phyloP scores from a whole-genome alignment of 148 eudicot species.

The Chenopodium album region DNA sequence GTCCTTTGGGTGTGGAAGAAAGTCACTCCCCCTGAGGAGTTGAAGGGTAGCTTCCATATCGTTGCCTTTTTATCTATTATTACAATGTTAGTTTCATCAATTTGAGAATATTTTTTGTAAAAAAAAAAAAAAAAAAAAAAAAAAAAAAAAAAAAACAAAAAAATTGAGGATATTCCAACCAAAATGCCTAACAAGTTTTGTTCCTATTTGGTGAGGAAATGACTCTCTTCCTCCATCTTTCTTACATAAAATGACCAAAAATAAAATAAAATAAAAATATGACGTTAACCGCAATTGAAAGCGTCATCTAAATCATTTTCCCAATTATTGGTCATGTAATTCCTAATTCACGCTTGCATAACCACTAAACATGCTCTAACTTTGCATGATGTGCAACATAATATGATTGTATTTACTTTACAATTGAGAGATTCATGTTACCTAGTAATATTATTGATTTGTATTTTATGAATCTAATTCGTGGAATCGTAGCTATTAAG shows the following conservation, averaged over 20 bases:
- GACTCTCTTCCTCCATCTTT: background rate
- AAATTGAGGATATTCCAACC: constrained; percentile 8
- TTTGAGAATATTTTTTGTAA: background rate
- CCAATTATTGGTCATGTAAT: constrained; percentile 4
- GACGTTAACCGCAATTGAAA: background rate
- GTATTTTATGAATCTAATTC: too few relatives aligned
- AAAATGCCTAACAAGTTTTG: constrained; percentile 15
- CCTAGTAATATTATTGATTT: too few relatives aligned
- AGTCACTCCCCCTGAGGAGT: background rate
- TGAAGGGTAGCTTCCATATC: constrained; percentile 1
- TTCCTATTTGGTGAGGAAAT: background rate
- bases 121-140: too few relatives aligned
- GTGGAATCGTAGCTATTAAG: too few relatives aligned
- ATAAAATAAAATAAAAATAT: background rate
- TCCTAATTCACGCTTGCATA: background rate
- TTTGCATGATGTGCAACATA: too few relatives aligned
- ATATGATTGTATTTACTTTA: too few relatives aligned
- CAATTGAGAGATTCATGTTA: too few relatives aligned
- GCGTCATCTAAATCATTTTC: constrained; percentile 7
- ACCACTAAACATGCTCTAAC: too few relatives aligned
- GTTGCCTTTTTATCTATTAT: constrained; percentile 6
- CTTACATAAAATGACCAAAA: background rate
- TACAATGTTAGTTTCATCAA: background rate
- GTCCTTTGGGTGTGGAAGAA: background rate
- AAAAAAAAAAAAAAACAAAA: too few relatives aligned